Conservation (phyloP, 1,139 yeast species). For the Nakaseomyces nivariensis region DNA sequence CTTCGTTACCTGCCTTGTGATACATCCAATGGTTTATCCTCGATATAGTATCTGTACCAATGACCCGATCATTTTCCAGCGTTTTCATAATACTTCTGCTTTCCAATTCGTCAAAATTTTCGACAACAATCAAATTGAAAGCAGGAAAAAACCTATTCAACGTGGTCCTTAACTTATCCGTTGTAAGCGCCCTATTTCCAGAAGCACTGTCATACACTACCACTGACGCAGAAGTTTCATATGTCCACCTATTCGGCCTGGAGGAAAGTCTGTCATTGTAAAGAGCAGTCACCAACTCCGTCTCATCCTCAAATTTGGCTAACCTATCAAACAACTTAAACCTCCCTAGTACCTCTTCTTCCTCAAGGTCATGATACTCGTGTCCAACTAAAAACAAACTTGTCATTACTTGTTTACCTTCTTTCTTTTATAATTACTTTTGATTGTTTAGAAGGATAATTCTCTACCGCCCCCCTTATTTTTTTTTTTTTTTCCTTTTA, state of each 20-base stretch:
- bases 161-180: conserved; percentile 7
- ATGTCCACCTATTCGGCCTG: conserved; percentile 11
- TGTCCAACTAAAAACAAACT: conserved; percentile 10
- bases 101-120: conserved; percentile 5
- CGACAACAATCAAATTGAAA: conserved; percentile 14
- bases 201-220: conserved; percentile 6
- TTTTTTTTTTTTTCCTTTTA: background rate
- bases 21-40: conserved; percentile 25
- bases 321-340: conserved; percentile 6
- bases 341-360: background rate
- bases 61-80: conserved; percentile 6
- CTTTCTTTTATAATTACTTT: too few species aligned
- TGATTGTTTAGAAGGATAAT: too few species aligned
- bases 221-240: conserved; percentile 13
- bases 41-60: conserved; percentile 12
- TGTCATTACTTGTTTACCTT: conserved; percentile 7
- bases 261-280: conserved; percentile 12
- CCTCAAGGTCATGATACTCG: background rate
- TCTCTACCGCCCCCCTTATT: background rate
- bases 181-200: conserved; percentile 1
- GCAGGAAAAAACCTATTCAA: conserved; percentile 17
- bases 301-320: conserved; percentile 4
- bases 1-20: conserved; percentile 7
- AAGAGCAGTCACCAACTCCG: conserved; percentile 7
- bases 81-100: conserved; percentile 3